Percentiles rank a stretch among this genome's conserved stretches.
Evolutionary conservation across 441 rosid genomes (phyloP).

Genomic region (Euphorbia neoarborescens): DNA sequence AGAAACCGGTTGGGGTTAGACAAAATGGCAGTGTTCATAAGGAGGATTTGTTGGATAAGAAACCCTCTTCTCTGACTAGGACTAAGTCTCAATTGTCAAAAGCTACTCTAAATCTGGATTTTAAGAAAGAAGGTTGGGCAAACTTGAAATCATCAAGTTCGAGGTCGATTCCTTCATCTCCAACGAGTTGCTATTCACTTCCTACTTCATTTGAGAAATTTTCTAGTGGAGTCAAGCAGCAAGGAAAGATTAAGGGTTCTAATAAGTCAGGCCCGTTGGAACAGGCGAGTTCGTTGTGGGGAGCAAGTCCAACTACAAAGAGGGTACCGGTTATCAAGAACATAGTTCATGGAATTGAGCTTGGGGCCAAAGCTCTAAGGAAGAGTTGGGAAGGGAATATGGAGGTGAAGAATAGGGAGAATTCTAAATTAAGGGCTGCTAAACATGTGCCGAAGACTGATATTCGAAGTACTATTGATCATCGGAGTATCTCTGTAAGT

Average conservation of each 20-base stretch:
- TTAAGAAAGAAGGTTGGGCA: constrained; percentile 49
- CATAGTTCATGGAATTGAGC: constrained; percentile 64
- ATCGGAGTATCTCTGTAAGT: constrained; percentile 61
- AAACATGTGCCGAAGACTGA: constrained; percentile 47
- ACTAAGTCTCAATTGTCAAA: constrained; percentile 53
- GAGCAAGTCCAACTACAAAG: constrained; percentile 41
- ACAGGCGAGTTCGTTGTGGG: constrained; percentile 39
- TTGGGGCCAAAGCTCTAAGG: constrained; percentile 80
- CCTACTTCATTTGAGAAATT: constrained; percentile 83
- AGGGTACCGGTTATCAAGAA: constrained; percentile 53
- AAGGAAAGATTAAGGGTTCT: constrained; percentile 44
- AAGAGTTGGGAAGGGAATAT: constrained; percentile 94
- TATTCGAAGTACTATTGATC: constrained; percentile 39
- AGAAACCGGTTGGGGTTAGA: constrained; percentile 37
- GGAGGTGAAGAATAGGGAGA: constrained; percentile 55
- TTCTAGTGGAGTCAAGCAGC: constrained; percentile 69
- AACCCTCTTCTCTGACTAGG: constrained; percentile 33
- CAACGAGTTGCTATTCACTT: constrained; percentile 76
- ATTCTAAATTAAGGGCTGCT: constrained; percentile 34
- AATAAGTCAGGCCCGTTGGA: constrained; percentile 39
- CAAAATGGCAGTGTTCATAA: constrained; percentile 36
- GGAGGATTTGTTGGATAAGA: constrained; percentile 42
- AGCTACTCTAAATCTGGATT: constrained; percentile 36
- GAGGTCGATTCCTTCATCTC: constrained; percentile 74
- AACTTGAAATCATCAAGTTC: constrained; percentile 50